phyloP scores from a whole-genome alignment of 805 yeast species.

The Metschnikowia colocasiae region DNA sequence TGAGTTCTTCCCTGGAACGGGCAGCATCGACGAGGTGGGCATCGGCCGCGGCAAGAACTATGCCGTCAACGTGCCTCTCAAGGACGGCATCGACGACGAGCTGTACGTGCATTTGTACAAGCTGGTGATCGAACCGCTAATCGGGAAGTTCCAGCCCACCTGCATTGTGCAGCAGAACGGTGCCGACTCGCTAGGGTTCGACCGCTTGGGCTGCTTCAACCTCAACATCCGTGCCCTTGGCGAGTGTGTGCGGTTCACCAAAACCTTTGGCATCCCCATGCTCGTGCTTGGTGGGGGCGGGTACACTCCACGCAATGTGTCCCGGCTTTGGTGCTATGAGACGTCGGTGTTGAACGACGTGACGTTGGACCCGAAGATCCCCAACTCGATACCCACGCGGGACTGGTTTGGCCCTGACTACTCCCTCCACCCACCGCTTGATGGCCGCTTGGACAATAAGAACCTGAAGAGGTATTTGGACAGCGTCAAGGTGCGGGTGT shows the following conservation, averaged over 20 bases:
- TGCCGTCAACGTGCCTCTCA: conserved; percentile 85
- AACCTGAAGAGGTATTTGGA: conserved; percentile 82
- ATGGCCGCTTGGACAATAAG: conserved; percentile 65
- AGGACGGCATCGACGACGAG: conserved; percentile 95
- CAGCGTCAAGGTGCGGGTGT: conserved; percentile 64
- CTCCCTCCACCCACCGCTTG: conserved; percentile 71
- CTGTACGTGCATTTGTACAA: conserved; percentile 73
- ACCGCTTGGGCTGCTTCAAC: conserved; percentile 91
- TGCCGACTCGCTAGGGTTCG: conserved; percentile 92
- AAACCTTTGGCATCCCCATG: conserved; percentile 86
- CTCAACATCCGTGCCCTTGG: conserved; percentile 91
- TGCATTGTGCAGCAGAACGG: conserved; percentile 96
- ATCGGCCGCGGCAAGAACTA: conserved; percentile 85
- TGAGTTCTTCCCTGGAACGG: conserved; percentile 96
- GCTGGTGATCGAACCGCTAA: conserved; percentile 84
- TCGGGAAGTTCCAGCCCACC: conserved; percentile 87
- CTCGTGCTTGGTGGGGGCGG: conserved; percentile 97
- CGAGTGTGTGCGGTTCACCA: conserved; percentile 86
- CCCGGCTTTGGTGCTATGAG: conserved; percentile 93
- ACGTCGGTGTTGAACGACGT: conserved; percentile 74
- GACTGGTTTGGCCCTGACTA: conserved; percentile 89
- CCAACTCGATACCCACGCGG: conserved; percentile 69
- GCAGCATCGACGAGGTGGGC: conserved; percentile 85
- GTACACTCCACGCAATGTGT: conserved; percentile 92
- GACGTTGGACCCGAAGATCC: conserved; percentile 45